Evolutionary conservation across 2,329 filamentous ascomycete genomes (phyloP), one percentile per base, ranked within the genome.

Genomic region (Cladosporium phlei): DNA sequence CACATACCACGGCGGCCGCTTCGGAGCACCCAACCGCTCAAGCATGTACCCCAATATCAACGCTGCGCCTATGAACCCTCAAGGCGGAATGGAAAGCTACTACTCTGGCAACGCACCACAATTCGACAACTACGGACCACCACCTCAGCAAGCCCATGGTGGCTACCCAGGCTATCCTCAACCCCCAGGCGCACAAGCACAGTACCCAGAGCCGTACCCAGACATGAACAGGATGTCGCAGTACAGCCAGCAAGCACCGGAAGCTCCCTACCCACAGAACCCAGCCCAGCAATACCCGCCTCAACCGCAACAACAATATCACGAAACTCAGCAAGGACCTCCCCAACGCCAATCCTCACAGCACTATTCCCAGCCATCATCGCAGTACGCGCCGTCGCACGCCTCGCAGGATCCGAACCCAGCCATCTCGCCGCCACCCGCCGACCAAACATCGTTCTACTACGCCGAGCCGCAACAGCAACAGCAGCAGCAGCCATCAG

Each of bases 1-100:
- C 65, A 91, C 93, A 2, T 97, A 97, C 64, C 86, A 82, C 53
- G 88, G 95, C 59, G 86, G 91, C 28, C 61, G 64, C 25, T 65
- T 71, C 27, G 66, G 67, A 20, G 51, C 65, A 54, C 52, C 54
- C 50, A 66, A 70, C 32, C 67, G 78, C 4, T 78, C 73, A 16
- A 74, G 75, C 43, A 76, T 86, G 11, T 95, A 95, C 62, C 85
- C 88, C 8, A 78, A 80, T 3, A 76, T 94, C 46, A 67, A 78
- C 6, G 75, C 75, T 50, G 66, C 72, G 9, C 42, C 40, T 2
- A 66, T 76, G 10, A 50, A 69, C 51, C 63, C 59, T 19, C 56
- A 52, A 14, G 65, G 70, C 20, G 77, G 76, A 1, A 81, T 82
- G 8, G 90, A 96, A 62, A 91, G 75, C 66, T 96, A 86, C 64